These are phyloP conservation scores for Aulographum hederae DNA, from an alignment of 2,329 filamentous ascomycete genomes.

Conservation along the genomic window DNA sequence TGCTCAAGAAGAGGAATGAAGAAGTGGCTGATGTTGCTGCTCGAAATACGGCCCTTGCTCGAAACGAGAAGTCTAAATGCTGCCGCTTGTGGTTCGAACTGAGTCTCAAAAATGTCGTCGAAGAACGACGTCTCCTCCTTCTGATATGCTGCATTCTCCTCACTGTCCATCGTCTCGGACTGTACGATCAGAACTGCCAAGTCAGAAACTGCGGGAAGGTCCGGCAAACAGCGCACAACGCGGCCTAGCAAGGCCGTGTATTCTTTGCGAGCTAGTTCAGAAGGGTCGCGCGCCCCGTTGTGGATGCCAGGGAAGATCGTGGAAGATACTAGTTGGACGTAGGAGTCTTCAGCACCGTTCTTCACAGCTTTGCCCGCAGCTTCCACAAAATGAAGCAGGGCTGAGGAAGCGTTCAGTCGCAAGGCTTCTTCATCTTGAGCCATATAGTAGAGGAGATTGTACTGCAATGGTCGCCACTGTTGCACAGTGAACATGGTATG, in stretches of 20 bases:
- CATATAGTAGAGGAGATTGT: conserved; percentile 80
- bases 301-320: conserved; percentile 62
- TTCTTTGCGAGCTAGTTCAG: conserved; percentile 66
- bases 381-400: conserved; percentile 61
- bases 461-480: conserved; percentile 76
- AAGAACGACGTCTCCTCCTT: conserved; percentile 82
- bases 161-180: too few relatives aligned
- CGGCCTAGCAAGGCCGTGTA: conserved; percentile 64
- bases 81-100: conserved; percentile 71
- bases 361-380: conserved; percentile 31
- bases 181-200: conserved; percentile 51
- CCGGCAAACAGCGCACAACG: conserved; percentile 51
- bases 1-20: conserved; percentile 87
- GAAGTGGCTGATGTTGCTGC: conserved; percentile 66
- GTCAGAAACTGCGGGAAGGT: conserved; percentile 55
- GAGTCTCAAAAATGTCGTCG: conserved; percentile 78
- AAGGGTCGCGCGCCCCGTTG: conserved; percentile 52
- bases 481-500: conserved; percentile 41
- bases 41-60: conserved; percentile 50
- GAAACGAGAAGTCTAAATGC: conserved; percentile 58
- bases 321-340: conserved; percentile 39
- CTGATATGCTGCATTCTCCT: too few relatives aligned
- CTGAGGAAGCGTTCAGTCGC: conserved; percentile 64
- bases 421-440: conserved; percentile 79
- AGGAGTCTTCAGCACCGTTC: too few relatives aligned